These are phyloP conservation scores for Citrullus mucosospermus DNA, from an alignment of 306 rosid species.

Conservation along the genomic window DNA sequence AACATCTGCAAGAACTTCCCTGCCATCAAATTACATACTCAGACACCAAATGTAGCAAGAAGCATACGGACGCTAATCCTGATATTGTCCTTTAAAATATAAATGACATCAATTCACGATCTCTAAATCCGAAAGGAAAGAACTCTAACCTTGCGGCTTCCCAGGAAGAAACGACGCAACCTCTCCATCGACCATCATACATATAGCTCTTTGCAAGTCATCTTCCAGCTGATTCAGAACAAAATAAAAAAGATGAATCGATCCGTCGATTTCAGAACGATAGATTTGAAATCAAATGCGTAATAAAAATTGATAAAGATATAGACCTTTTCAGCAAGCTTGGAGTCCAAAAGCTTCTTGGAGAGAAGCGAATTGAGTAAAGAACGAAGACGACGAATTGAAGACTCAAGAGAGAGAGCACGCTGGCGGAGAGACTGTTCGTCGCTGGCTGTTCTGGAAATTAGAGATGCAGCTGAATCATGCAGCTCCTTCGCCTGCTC, in stretches of 20 bases:
- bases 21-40: slow-evolving; percentile 6
- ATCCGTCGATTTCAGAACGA: not conserved
- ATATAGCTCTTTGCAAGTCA: slow-evolving; percentile 65
- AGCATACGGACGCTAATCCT: not conserved
- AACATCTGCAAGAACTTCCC: slow-evolving; percentile 85
- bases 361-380: slow-evolving; percentile 42
- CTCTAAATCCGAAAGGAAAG: not conserved
- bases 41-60: not conserved
- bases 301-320: not conserved
- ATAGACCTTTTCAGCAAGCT: slow-evolving; percentile 49
- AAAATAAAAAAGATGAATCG: not conserved
- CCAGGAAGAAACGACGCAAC: slow-evolving; percentile 73
- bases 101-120: not conserved
- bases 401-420: slow-evolving; percentile 42
- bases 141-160: slow-evolving; percentile 49
- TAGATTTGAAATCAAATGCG: not conserved
- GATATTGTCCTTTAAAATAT: not conserved
- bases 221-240: slow-evolving; percentile 50
- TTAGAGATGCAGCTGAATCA: slow-evolving; percentile 40
- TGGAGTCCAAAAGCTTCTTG: slow-evolving; percentile 32
- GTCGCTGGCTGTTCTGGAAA: slow-evolving; percentile 29
- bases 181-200: slow-evolving; percentile 76
- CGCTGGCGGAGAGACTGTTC: slow-evolving; percentile 74
- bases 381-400: slow-evolving; percentile 52
- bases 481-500: slow-evolving; percentile 73